Base-by-base conservation (phyloP, 2,329 filamentous ascomycete species). In the Neofusicoccum sp. region DNA sequence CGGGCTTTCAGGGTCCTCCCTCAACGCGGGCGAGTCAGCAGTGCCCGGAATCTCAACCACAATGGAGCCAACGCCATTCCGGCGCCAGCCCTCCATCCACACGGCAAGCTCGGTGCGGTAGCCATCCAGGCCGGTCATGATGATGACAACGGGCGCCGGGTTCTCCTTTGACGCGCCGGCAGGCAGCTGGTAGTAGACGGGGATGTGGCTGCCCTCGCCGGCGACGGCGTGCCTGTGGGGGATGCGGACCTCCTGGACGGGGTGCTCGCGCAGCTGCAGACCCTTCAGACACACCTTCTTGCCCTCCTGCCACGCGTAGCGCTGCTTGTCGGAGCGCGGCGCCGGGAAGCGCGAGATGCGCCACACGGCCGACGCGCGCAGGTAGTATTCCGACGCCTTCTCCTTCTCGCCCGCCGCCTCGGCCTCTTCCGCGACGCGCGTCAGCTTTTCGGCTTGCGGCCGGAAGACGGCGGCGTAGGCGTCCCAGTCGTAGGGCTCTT, bases 291-390 rank as follows among this genome's bases (percentile, higher is more conserved):
- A 89, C 0, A 82, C 80, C 30, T 80, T 72, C 71, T 90, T 91
- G 66, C 90, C 87, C 59, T 80, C 75, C 65, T 81, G 76, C 84
- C 88, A 91, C 1, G 87, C 88, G 30, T 80, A 71, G 65, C 84
- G 82, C 73, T 91, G 79, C 53, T 76, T 73, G 6, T 71, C 71
- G 24, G 75, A 78, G 24, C 79, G 70, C 20, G 79, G 78, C 5
- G 78, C 78, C 6, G 89, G 89, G 69, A 92, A 91, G 14, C 89
- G 82, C 0, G 87, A 82, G 65, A 92, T 91, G 57, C 89, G 83
- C 72, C 89, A 87, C n/a, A 91, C 80, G 28, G 87, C 85, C 24
- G 88, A 88, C 4, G 87, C 87, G 24, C 89, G 85, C n/a, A 74
- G 79, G 72, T 87, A 90, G 16, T 88, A 78, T 36, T 82, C 82